Conservation (phyloP, 306 rosid genomes). For the Luffa aegyptiaca region DNA sequence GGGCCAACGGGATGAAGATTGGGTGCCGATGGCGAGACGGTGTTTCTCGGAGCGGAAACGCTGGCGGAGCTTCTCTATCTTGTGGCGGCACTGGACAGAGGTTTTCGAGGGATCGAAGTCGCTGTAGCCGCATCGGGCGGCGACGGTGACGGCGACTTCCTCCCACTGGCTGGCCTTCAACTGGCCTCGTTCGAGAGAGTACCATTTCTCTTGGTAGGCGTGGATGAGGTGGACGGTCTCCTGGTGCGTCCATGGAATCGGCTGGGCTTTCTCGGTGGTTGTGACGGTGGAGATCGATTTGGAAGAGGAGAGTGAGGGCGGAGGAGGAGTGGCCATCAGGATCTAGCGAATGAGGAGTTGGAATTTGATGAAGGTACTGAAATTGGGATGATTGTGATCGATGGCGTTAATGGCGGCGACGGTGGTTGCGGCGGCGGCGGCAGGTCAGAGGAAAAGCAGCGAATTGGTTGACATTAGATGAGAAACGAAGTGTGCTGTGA, state of each 20-base stretch:
- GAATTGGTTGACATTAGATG: not conserved
- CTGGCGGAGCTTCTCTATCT: slow-evolving; percentile 92
- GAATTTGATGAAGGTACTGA: not conserved
- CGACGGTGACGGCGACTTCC: slow-evolving; percentile 75
- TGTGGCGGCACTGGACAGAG: slow-evolving; percentile 76
- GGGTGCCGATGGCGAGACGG: slow-evolving; percentile 11
- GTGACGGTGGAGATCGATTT: not conserved
- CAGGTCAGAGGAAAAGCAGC: not conserved
- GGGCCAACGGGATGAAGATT: slow-evolving; percentile 35
- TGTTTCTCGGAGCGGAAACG: slow-evolving; percentile 58
- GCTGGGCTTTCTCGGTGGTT: slow-evolving; percentile 28
- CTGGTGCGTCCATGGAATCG: slow-evolving; percentile 78
- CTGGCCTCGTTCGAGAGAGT: slow-evolving; percentile 63
- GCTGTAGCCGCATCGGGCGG: slow-evolving; percentile 73
- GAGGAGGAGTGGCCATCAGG: not conserved
- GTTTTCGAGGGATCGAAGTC: slow-evolving; percentile 47
- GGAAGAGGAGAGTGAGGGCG: not conserved
- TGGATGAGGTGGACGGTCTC: slow-evolving; percentile 74
- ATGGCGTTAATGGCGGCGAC: not conserved
- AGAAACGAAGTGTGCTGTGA: not conserved
- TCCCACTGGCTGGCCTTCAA: slow-evolving; percentile 82
- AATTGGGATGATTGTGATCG: not conserved
- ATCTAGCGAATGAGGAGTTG: not conserved
- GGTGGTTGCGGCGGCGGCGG: not conserved
- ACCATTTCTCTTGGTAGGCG: slow-evolving; percentile 87